Percentiles rank a stretch among this genome's conserved stretches.
Conservation (phyloP, 2,329 filamentous ascomycete genomes). For the Neofusicoccum umdonicola region DNA sequence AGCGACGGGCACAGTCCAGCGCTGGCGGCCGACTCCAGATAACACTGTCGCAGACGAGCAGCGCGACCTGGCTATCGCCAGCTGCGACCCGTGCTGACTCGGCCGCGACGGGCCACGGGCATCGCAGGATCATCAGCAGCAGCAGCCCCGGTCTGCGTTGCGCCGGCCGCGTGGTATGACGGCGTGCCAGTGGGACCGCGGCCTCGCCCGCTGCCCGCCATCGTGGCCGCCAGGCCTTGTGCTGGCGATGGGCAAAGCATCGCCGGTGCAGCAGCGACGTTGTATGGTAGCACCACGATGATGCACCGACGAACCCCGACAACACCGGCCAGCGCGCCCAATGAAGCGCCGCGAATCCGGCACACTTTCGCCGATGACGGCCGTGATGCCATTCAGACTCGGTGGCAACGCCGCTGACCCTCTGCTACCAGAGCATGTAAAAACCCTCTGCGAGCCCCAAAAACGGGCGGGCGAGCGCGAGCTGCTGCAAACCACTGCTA, state of each 20-base stretch:
- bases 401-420: conserved; percentile 6
- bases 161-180: conserved; percentile 1
- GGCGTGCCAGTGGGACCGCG: conserved; percentile 5
- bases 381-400: not conserved
- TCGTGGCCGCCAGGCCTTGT: not conserved
- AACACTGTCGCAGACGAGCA: conserved; percentile 14
- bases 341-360: conserved; percentile 6
- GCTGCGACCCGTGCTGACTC: conserved; percentile 13
- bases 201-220: not conserved
- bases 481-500: not conserved
- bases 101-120: not conserved
- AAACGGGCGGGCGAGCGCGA: not conserved
- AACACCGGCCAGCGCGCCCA: not conserved
- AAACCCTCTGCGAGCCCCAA: not conserved
- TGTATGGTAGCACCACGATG: conserved; percentile 4
- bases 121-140: not conserved
- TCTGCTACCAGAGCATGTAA: not conserved
- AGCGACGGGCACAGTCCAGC: not conserved
- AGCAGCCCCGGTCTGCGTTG: conserved; percentile 1
- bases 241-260: not conserved
- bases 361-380: conserved; percentile 14
- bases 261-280: not conserved
- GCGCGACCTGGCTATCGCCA: conserved; percentile 1
- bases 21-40: not conserved
- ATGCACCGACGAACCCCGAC: conserved; percentile 4